Percentiles rank a stretch among this genome's conserved stretches.
Conservation (phyloP, 495 filamentous ascomycete species). For the Neurospora cerealis region DNA sequence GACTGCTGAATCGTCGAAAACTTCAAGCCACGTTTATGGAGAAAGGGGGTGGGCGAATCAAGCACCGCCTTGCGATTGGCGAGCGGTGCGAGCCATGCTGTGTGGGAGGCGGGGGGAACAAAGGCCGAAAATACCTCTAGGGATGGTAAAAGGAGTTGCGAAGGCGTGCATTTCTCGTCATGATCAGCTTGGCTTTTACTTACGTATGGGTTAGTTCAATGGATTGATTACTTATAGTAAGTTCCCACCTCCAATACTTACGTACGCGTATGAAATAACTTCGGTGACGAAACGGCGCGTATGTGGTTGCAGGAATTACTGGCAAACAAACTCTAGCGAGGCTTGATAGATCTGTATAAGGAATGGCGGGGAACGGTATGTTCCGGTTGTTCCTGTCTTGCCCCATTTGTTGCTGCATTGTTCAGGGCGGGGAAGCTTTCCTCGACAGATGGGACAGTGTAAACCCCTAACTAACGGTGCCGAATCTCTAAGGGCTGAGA, state of each 20-base stretch:
- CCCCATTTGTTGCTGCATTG: background rate
- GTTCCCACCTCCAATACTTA: background rate
- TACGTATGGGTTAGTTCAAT: background rate
- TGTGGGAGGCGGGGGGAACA: background rate
- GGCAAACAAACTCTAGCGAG: background rate
- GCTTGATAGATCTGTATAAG: background rate
- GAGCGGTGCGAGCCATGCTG: background rate
- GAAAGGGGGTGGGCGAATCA: no score
- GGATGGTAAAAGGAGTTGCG: background rate
- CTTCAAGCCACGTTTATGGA: no score
- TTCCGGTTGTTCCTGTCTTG: background rate
- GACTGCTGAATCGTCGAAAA: no score
- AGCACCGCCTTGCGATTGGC: no score
- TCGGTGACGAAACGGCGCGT: background rate
- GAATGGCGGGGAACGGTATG: background rate
- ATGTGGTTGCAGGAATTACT: background rate
- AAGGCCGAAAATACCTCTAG: background rate
- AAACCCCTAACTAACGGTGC: background rate
- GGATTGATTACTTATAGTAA: background rate
- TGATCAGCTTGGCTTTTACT: background rate
- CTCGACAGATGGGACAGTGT: background rate
- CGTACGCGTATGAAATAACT: background rate
- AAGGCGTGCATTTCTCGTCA: background rate
- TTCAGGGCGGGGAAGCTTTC: background rate
- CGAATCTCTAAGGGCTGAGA: background rate